These are phyloP conservation scores for Boletus chippewaensis DNA, from an alignment of 1,284 basidiomycete species.

Conservation along the genomic window DNA sequence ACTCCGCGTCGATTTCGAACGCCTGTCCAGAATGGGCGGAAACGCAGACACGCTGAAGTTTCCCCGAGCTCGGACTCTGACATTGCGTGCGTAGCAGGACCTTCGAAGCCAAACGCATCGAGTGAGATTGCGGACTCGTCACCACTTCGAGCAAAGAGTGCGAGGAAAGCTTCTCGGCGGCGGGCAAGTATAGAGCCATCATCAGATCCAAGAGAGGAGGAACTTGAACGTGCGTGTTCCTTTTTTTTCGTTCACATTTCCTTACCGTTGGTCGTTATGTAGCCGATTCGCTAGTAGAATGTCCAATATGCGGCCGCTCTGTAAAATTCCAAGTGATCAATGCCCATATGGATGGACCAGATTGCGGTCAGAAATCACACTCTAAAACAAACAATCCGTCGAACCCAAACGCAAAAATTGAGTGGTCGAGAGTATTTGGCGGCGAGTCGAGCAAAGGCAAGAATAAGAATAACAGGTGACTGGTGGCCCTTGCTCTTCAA, in stretches of 20 bases:
- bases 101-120: slow-evolving; percentile 25
- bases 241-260: background rate
- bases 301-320: slow-evolving; percentile 49
- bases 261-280: slow-evolving; percentile 3
- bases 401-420: slow-evolving; percentile 26
- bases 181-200: slow-evolving; percentile 15
- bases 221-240: slow-evolving; percentile 21
- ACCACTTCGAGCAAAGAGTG: slow-evolving; percentile 20
- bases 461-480: slow-evolving; percentile 39
- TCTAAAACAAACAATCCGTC: slow-evolving; percentile 17
- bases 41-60: slow-evolving; percentile 24
- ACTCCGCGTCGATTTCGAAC: slow-evolving; percentile 17
- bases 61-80: slow-evolving; percentile 20
- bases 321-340: slow-evolving; percentile 48
- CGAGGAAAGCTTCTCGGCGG: slow-evolving; percentile 17
- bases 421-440: slow-evolving; percentile 50
- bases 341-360: slow-evolving; percentile 43
- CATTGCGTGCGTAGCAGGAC: slow-evolving; percentile 22
- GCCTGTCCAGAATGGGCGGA: slow-evolving; percentile 16
- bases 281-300: slow-evolving; percentile 39
- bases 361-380: slow-evolving; percentile 42
- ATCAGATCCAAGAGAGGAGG: slow-evolving; percentile 27
- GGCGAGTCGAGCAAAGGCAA: slow-evolving; percentile 35
- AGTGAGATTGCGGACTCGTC: slow-evolving; percentile 25
- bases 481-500: slow-evolving; percentile 3